Conservation (phyloP, 192 early-diverging fungal species). For the Gigaspora rosea region DNA sequence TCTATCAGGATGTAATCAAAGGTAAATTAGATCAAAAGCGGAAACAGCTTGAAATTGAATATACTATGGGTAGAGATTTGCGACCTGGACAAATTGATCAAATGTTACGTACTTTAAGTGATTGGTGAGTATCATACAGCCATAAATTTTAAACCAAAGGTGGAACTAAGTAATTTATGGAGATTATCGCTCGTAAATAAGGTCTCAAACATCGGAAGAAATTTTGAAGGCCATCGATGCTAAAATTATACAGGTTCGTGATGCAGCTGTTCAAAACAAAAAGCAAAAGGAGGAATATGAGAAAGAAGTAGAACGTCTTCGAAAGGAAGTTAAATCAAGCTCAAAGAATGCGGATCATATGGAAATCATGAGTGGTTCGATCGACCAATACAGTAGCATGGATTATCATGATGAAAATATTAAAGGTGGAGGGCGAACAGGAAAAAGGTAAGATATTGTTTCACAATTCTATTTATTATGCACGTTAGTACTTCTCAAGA, state of each 20-base stretch:
- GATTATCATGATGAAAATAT: slow-evolving; percentile 27
- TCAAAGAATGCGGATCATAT: slow-evolving; percentile 24
- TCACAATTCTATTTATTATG: background rate
- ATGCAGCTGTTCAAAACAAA: slow-evolving; percentile 46
- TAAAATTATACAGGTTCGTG: slow-evolving; percentile 53
- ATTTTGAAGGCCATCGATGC: slow-evolving; percentile 55
- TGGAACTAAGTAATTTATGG: background rate
- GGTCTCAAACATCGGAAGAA: slow-evolving; percentile 57
- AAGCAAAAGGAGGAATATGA: slow-evolving; percentile 48
- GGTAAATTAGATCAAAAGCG: slow-evolving; percentile 84
- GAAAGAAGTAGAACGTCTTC: slow-evolving; percentile 46
- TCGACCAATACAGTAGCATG: slow-evolving; percentile 17
- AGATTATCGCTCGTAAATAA: slow-evolving; percentile 7
- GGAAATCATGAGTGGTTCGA: slow-evolving; percentile 20
- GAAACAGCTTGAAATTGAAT: slow-evolving; percentile 72
- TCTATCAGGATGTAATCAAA: slow-evolving; percentile 75
- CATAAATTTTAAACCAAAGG: background rate
- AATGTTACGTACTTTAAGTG: slow-evolving; percentile 54
- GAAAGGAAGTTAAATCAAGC: slow-evolving; percentile 40
- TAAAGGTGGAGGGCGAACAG: background rate
- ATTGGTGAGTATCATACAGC: slow-evolving; percentile 53
- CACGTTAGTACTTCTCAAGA: background rate
- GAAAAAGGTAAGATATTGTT: slow-evolving; percentile 27
- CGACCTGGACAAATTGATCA: slow-evolving; percentile 61
- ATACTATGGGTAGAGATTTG: slow-evolving; percentile 83